Conservation (phyloP, 2,329 filamentous ascomycete genomes). For the Graphiopsis chlorocephala region DNA sequence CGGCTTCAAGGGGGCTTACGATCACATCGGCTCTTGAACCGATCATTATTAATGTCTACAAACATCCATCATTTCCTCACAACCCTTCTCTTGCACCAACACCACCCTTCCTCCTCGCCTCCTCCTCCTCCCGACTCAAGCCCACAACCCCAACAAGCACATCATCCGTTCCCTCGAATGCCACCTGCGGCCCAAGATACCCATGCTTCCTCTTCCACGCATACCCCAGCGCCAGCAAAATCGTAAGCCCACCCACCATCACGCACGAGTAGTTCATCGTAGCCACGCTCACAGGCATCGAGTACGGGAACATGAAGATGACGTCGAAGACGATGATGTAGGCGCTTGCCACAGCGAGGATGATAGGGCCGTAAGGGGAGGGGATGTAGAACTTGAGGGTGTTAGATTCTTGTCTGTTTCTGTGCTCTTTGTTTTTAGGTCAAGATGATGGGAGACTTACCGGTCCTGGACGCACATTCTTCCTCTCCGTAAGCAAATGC, state of each 20-base stretch:
- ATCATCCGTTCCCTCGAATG: conserved; percentile 27
- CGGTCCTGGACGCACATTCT: conserved; percentile 53
- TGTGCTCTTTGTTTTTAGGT: not conserved
- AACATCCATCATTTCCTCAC: not conserved
- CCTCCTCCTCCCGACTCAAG: conserved; percentile 13
- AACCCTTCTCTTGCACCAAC: too few species aligned
- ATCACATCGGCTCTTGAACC: too few species aligned
- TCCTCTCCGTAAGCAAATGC: conserved; percentile 39
- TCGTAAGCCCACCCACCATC: conserved; percentile 52
- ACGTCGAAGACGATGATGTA: conserved; percentile 63
- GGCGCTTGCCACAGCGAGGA: conserved; percentile 52
- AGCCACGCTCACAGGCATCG: conserved; percentile 45
- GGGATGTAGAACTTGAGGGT: conserved; percentile 52
- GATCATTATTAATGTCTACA: too few species aligned
- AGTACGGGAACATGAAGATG: conserved; percentile 59
- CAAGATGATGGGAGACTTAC: not conserved
- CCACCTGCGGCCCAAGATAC: conserved; percentile 38
- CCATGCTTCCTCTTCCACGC: conserved; percentile 37
- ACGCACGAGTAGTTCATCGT: conserved; percentile 56
- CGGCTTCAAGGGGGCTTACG: too few species aligned
- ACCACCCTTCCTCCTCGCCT: not conserved
- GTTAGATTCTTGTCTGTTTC: not conserved
- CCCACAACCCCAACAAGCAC: conserved; percentile 27
- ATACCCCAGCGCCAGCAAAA: conserved; percentile 50
- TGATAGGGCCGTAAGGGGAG: conserved; percentile 45